These are phyloP conservation scores for Coprinellus micaceus DNA, from an alignment of 768 basidiomycete species.

Conservation along the genomic window DNA sequence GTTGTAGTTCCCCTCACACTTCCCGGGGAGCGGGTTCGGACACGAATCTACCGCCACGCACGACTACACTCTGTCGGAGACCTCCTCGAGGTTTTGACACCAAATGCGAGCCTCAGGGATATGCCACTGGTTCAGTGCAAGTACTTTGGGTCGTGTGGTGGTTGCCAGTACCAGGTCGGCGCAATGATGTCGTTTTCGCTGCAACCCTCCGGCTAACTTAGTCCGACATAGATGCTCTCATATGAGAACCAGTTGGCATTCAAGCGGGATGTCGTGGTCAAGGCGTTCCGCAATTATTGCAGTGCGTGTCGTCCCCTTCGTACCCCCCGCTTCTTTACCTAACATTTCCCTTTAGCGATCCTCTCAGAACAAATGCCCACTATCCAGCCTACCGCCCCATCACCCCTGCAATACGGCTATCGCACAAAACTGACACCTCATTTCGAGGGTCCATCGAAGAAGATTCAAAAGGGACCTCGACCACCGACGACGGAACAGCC, in stretches of 20 bases:
- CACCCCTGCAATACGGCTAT: conserved; percentile 87
- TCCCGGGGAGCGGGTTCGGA: conserved; percentile 76
- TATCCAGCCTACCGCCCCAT: conserved; percentile 74
- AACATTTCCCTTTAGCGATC: conserved; percentile 31
- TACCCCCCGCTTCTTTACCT: background rate
- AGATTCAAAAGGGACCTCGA: conserved; percentile 21
- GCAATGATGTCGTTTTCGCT: background rate
- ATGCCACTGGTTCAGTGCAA: conserved; percentile 65
- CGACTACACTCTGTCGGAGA: conserved; percentile 76
- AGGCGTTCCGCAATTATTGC: conserved; percentile 80
- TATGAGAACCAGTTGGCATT: conserved; percentile 83
- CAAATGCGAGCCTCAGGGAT: conserved; percentile 67
- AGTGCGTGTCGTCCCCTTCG: conserved; percentile 25
- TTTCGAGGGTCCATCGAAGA: conserved; percentile 73
- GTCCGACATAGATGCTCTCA: conserved; percentile 63
- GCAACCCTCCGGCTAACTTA: background rate
- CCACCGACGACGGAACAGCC: conserved; percentile 35
- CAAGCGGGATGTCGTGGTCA: conserved; percentile 82
- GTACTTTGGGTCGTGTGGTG: conserved; percentile 87
- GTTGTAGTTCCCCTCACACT: conserved; percentile 81
- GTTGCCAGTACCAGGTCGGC: conserved; percentile 90
- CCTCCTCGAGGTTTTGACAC: conserved; percentile 57
- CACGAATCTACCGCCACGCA: conserved; percentile 65
- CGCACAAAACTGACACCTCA: conserved; percentile 98
- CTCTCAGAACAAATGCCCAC: conserved; percentile 59